phyloP scores from a whole-genome alignment of 495 filamentous ascomycete genomes.

The Hamigera avellanea region DNA sequence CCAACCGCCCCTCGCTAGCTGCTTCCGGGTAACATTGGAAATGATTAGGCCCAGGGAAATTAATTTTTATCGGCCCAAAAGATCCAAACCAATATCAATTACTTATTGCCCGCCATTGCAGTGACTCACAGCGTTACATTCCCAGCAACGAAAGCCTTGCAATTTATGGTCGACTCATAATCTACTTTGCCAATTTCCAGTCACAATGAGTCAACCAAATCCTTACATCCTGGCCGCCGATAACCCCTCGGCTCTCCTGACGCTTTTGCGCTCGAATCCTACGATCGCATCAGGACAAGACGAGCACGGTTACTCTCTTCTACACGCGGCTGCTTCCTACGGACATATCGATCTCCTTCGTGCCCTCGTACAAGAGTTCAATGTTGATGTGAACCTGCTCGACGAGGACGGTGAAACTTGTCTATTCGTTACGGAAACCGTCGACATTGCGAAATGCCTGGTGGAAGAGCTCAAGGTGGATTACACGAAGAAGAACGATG shows the following conservation, averaged over 20 bases:
- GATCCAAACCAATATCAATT: no score
- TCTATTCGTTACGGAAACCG: constrained; percentile 71
- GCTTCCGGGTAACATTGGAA: no score
- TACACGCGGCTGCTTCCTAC: constrained; percentile 91
- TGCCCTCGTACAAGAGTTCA: constrained; percentile 62
- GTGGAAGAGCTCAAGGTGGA: constrained; percentile 74
- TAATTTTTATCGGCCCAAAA: constrained; percentile 5
- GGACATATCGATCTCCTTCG: constrained; percentile 71
- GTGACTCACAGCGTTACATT: constrained; percentile 5
- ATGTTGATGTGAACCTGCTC: constrained; percentile 63
- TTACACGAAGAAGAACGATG: constrained; percentile 44
- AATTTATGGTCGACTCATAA: no score
- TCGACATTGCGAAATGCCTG: constrained; percentile 61
- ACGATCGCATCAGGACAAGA: constrained; percentile 59
- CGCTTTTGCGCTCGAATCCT: constrained; percentile 55
- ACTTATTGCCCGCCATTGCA: no score
- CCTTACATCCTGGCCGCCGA: constrained; percentile 71
- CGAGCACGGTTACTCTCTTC: constrained; percentile 76
- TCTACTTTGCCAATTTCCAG: background rate
- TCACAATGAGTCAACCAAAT: constrained; percentile 47
- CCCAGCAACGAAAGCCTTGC: no score
- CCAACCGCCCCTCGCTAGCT: no score
- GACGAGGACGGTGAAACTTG: constrained; percentile 90
- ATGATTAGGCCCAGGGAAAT: no score
- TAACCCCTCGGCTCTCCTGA: constrained; percentile 51